phyloP scores from a whole-genome alignment of 2,329 filamentous ascomycete species.

The Fusarium fracticaudum region DNA sequence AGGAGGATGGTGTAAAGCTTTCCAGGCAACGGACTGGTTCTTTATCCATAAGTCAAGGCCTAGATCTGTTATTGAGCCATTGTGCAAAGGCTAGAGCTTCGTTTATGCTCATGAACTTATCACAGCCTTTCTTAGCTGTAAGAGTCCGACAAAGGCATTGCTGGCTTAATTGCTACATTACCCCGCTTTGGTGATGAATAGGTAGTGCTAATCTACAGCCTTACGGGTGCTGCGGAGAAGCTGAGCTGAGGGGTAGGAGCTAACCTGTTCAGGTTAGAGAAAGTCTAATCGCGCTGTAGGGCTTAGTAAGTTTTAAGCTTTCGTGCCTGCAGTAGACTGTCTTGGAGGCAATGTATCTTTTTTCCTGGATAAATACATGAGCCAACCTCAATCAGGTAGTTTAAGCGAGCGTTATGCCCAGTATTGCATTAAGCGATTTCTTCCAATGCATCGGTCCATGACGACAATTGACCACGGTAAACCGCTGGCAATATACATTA shows the following conservation, averaged over 20 bases:
- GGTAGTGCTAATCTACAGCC: background rate
- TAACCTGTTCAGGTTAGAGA: background rate
- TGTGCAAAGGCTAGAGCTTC: rapidly evolving
- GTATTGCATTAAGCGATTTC: background rate
- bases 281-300: background rate
- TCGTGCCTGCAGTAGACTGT: background rate
- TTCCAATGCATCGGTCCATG: rapidly evolving
- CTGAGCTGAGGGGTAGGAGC: background rate
- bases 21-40: background rate
- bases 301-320: background rate
- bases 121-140: rapidly evolving
- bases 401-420: rapidly evolving
- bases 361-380: background rate
- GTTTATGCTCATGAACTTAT: rapidly evolving
- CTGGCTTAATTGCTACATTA: rapidly evolving
- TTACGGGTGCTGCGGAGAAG: background rate
- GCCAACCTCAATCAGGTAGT: rapidly evolving
- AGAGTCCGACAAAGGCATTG: rapidly evolving
- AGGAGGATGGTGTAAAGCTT: rapidly evolving
- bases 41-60: rapidly evolving
- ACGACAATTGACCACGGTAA: background rate
- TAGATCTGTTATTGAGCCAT: rapidly evolving
- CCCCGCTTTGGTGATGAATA: rapidly evolving
- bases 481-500: background rate
- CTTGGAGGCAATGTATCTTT: background rate